phyloP scores from a whole-genome alignment of 2,329 filamentous ascomycete genomes.

The Fusarium aywerte region DNA sequence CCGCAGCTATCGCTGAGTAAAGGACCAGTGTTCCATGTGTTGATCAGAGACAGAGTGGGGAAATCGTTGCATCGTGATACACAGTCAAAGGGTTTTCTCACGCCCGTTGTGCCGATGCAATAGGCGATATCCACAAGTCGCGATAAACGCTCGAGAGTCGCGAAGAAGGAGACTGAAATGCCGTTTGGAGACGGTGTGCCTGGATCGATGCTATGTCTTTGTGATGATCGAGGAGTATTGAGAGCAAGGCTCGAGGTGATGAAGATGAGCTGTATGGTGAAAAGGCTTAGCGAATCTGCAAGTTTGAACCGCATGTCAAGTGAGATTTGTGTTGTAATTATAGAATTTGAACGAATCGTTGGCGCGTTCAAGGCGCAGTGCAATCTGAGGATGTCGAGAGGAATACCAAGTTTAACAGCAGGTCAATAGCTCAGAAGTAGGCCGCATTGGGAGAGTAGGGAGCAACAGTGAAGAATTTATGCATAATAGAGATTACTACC shows the following conservation, averaged over 20 bases:
- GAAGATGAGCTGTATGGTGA: constrained; percentile 37
- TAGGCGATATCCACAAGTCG: constrained; percentile 94
- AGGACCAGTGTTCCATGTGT: constrained; percentile 90
- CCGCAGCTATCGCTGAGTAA: constrained; percentile 91
- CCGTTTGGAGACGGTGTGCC: constrained; percentile 59
- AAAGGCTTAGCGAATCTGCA: constrained; percentile 6
- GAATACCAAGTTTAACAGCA: neutral
- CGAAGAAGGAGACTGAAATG: constrained; percentile 67
- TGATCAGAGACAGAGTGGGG: constrained; percentile 78
- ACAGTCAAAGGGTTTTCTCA: constrained; percentile 85
- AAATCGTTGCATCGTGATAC: constrained; percentile 88
- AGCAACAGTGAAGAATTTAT: neutral
- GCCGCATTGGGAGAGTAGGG: neutral
- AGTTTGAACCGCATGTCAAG: constrained; percentile 23
- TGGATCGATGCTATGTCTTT: neutral
- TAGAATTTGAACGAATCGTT: neutral
- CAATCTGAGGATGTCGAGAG: neutral
- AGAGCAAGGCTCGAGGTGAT: constrained; percentile 22
- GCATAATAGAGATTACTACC: constrained; percentile 3
- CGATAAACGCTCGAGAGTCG: constrained; percentile 86
- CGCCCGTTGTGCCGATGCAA: constrained; percentile 87
- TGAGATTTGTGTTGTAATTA: neutral
- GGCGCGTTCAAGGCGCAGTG: neutral
- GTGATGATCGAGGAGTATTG: constrained; percentile 17
- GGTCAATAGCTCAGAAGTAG: constrained; percentile 1